Evolutionary conservation across 2,329 filamentous ascomycete species (phyloP), one percentile per base, ranked within the genome.

Genomic region (Monosporascus sp.): DNA sequence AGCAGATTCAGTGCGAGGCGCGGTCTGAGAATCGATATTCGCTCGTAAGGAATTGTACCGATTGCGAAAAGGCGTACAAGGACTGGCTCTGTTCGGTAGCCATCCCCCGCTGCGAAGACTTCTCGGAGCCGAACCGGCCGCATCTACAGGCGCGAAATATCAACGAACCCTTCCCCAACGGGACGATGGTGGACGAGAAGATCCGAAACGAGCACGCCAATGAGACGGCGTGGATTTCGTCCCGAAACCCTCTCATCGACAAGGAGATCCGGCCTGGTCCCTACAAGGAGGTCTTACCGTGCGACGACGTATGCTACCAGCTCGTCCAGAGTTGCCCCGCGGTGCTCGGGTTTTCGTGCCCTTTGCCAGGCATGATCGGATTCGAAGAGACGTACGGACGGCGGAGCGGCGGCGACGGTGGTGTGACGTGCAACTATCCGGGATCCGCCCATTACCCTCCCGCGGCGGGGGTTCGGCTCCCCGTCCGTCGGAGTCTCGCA

Each of bases 51-150:
- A 82, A 72, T 60, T 99, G 94, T 75, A 70, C 75, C 44, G 81
- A 95, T 69, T 99, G 94, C 71, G 82, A 77, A 17, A 65, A 68
- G 1, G 90, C 90, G 8, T 99, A 99, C 79, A 97, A 95, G 70
- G 78, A 85, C 65, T 99, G 94, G 94, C 85, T 99, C 20, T 99
- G 94, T 74, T 88, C 90, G 24, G 91, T 97, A 27, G 88, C 85
- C 17, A 94, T 99, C 57, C 94, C 94, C 1, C 88, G 92, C 31
- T 99, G 94, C 74, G 87, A 90, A 65, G 93, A 97, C 72, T 94
- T 89, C 63, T 82, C 79, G 2, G 74, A 77, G 15, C 50, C 76
- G 2, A 69, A 77, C 58, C 71, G 70, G 11, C 1, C 36, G 0
- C 84, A 74, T 65, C 78, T 90, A 2, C 81, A 85, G 55, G 75